Percentiles rank a stretch among this genome's conserved stretches.
Evolutionary conservation across 208 protist genomes (phyloP).

Genomic region (Leptomonas pyrrhocoris): DNA sequence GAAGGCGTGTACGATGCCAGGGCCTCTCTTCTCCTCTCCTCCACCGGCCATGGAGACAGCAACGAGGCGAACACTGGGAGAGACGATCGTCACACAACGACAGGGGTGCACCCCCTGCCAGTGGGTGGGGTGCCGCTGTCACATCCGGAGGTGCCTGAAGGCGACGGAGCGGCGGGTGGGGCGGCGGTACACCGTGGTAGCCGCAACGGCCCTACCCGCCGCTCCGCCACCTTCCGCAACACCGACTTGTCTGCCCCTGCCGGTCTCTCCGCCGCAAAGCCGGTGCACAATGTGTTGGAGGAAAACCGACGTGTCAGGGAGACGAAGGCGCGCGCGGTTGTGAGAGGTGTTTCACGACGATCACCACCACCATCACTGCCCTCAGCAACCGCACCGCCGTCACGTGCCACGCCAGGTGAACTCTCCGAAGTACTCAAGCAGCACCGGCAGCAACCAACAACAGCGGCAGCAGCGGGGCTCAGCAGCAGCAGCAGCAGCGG

Average conservation of each 20-base stretch:
- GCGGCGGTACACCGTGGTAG: neutral
- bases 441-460: neutral
- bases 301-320: neutral
- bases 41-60: too few relatives aligned
- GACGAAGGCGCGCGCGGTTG: neutral
- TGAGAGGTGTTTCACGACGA: neutral
- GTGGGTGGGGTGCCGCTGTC: neutral
- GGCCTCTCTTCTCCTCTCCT: too few relatives aligned
- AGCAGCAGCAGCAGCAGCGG: neutral
- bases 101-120: neutral
- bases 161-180: neutral
- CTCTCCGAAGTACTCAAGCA: neutral
- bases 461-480: neutral
- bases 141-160: neutral
- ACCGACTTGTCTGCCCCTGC: slow-evolving; percentile 1
- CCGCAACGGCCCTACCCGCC: neutral
- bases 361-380: neutral
- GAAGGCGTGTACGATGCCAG: too few relatives aligned
- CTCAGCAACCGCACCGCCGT: too few relatives aligned
- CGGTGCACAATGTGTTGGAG: neutral
- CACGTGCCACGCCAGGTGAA: neutral
- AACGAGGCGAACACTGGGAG: neutral
- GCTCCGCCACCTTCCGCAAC: neutral
- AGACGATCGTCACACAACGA: neutral
- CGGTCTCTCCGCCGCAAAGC: slow-evolving; percentile 1